Base-by-base conservation (phyloP, 371 early-diverging fungal species). In the Umbelopsis sp. region DNA sequence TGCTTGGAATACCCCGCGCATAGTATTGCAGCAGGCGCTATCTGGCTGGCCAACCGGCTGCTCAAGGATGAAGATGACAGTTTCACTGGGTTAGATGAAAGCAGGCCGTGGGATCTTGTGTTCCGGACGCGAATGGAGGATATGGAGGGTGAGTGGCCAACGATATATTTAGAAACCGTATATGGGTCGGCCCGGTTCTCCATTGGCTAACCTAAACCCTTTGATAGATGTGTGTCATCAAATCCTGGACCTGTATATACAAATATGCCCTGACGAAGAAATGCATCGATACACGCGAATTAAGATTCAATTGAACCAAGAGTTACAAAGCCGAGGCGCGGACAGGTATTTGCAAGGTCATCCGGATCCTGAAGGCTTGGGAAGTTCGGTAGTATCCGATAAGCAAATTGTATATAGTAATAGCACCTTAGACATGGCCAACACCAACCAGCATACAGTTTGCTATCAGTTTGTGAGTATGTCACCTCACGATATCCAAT, bases 1-100 rank as follows among this genome's bases (percentile, higher is more conserved):
- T 86, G 88, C 65, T 71, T 90, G 1, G 86, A 88, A 71, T 88
- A 87, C 52, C 89, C 89, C 11, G 85, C 86, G 4, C 88, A 89
- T 69, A 80, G 86, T 1, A 81, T 90, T 52, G 90, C 90, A 6
- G 87, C 85, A 24, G 90, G 85, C 7, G 86, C 87, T 50, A 83
- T 90, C 14, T 86, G 86, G 69, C 69, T 89, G 32, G 88, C 90
- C 18, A 80, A 83, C 16, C 68, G 78, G 12, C 70, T 87, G 44
- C 70, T 79, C 35, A 75, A 72, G 38, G 74, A 78, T 32, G 74
- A 76, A 63, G 74, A 78, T n/a, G 12, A 18, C 9, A 50, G 50
- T 32, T 76, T 77, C 66, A 32, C 65, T 35, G 74, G 72, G 0
- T 65, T 80, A 24, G 44, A 67, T 24, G 69, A 69, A 22, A 63